Evolutionary conservation across 2,329 filamentous ascomycete species (phyloP).

Genomic region (Clonostachys rhizophaga): DNA sequence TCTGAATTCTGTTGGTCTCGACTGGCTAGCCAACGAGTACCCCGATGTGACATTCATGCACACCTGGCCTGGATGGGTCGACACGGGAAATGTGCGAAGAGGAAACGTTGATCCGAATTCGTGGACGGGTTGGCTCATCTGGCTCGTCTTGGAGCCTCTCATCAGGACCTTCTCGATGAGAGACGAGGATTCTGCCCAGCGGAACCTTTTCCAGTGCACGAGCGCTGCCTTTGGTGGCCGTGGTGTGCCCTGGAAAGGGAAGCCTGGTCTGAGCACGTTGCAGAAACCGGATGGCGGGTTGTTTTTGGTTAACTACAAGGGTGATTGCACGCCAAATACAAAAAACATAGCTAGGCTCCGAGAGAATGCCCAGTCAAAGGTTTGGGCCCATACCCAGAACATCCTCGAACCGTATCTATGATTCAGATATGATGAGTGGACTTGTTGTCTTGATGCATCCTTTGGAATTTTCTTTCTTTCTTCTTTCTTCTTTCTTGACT

Average conservation of each 20-base stretch:
- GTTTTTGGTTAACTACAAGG: neutral
- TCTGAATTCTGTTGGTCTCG: slow-evolving; percentile 15
- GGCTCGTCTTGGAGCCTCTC: neutral
- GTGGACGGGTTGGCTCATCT: neutral
- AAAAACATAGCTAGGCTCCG: neutral
- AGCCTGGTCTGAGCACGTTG: neutral
- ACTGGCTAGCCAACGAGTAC: slow-evolving; percentile 12
- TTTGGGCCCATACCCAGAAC: neutral
- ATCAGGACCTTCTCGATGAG: neutral
- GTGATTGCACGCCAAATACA: neutral
- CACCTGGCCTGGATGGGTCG: slow-evolving; percentile 17
- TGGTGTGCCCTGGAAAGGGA: neutral
- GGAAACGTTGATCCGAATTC: slow-evolving; percentile 4
- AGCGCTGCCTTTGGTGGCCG: neutral
- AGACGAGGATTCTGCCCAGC: neutral
- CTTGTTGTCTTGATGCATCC: too few relatives aligned
- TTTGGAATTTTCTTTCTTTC: too few relatives aligned
- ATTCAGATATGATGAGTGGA: neutral
- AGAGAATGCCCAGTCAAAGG: neutral
- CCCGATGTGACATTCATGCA: slow-evolving; percentile 17
- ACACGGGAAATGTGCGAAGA: slow-evolving; percentile 17
- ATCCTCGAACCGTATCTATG: slow-evolving; percentile 1
- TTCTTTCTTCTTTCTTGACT: too few relatives aligned
- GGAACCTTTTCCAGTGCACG: neutral
- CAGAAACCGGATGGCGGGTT: neutral